These are phyloP conservation scores for Aspergillus latus DNA, from an alignment of 2,329 filamentous ascomycete species.

Conservation along the genomic window DNA sequence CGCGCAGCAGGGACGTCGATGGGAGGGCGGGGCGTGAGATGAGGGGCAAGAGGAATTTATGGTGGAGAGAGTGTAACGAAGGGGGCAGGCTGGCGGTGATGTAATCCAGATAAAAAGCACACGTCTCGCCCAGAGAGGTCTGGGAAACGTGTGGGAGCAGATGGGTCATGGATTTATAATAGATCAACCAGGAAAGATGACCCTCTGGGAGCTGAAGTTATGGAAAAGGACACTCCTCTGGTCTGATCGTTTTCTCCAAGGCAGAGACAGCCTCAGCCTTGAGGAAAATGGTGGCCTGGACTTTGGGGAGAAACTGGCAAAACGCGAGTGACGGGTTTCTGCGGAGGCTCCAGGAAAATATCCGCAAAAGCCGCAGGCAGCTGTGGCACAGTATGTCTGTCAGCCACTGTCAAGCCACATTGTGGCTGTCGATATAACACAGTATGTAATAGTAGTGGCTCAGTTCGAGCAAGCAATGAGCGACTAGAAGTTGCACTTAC, in stretches of 20 bases:
- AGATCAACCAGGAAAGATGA: background rate
- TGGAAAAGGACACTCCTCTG: slow-evolving; percentile 23
- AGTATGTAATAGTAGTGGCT: no score
- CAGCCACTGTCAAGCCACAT: no score
- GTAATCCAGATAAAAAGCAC: slow-evolving; percentile 40
- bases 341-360: background rate
- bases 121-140: slow-evolving; percentile 43
- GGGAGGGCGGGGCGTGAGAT: slow-evolving; percentile 14
- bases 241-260: slow-evolving; percentile 12
- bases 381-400: no score
- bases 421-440: no score
- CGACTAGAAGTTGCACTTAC: no score
- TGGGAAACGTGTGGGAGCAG: slow-evolving; percentile 38
- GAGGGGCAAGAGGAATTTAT: slow-evolving; percentile 26
- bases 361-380: no score
- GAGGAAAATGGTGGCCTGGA: background rate
- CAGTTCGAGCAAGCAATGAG: no score
- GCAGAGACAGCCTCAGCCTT: slow-evolving; percentile 18
- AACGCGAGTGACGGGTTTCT: background rate
- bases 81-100: slow-evolving; percentile 33
- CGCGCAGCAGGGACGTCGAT: slow-evolving; percentile 24
- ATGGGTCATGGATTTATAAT: slow-evolving; percentile 39
- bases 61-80: slow-evolving; percentile 34
- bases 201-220: slow-evolving; percentile 17
- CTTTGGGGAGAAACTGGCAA: background rate